Evolutionary conservation across 768 basidiomycete species (phyloP).

Genomic region (Lentinula boryana): DNA sequence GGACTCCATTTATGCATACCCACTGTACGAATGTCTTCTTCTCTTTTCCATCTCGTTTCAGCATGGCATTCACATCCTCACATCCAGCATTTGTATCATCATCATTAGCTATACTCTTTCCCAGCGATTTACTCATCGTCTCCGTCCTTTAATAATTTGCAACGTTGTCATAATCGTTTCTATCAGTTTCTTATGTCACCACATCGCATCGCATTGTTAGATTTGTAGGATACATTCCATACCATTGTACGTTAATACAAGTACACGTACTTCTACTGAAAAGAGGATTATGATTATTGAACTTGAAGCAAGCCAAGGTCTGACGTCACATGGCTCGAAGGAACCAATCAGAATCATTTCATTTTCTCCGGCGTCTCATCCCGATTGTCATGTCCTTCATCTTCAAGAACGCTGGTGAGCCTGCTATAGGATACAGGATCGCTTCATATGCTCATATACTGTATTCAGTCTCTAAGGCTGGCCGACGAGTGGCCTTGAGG

Average conservation of each 20-base stretch:
- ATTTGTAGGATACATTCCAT: background rate
- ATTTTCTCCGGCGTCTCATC: constrained; percentile 14
- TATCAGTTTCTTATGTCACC: background rate
- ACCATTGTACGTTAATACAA: background rate
- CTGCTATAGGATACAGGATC: background rate
- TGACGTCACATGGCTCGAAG: constrained; percentile 13
- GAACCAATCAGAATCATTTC: constrained; percentile 19
- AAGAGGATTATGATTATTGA: background rate
- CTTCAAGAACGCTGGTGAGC: constrained; percentile 28
- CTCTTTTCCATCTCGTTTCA: background rate
- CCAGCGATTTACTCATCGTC: background rate
- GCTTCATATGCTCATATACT: constrained; percentile 3
- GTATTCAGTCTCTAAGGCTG: constrained; percentile 27
- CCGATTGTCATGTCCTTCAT: constrained; percentile 43
- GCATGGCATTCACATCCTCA: background rate
- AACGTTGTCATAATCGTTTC: background rate
- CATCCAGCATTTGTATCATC: background rate
- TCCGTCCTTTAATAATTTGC: background rate
- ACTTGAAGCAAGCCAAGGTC: too few relatives aligned
- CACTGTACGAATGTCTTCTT: background rate
- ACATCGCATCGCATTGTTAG: background rate
- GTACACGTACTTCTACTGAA: background rate
- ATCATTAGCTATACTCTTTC: background rate
- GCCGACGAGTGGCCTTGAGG: constrained; percentile 38
- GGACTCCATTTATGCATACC: background rate